phyloP scores from a whole-genome alignment of 768 basidiomycete genomes.

The Mycena venus region DNA sequence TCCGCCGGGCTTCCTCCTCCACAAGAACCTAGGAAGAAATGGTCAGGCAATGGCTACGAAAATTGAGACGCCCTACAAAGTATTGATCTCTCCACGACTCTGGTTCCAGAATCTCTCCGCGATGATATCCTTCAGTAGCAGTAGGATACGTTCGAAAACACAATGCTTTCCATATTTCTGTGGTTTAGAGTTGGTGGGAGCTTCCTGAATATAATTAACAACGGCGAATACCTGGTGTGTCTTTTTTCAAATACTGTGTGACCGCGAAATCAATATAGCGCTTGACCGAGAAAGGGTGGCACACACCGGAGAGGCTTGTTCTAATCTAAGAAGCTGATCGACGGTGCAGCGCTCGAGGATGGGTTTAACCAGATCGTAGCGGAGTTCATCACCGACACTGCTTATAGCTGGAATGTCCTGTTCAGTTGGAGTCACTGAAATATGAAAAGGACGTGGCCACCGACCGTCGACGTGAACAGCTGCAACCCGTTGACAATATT shows the following conservation, averaged over 20 bases:
- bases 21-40: slow-evolving; percentile 60
- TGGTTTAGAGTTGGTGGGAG: slow-evolving; percentile 17
- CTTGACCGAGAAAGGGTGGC: background rate
- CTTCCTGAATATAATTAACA: slow-evolving; percentile 5
- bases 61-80: slow-evolving; percentile 61
- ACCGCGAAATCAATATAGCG: slow-evolving; percentile 2
- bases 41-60: slow-evolving; percentile 23
- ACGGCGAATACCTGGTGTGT: slow-evolving; percentile 63
- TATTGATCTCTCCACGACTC: slow-evolving; percentile 79
- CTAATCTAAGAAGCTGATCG: slow-evolving; percentile 77
- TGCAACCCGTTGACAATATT: slow-evolving; percentile 81
- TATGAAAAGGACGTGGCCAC: slow-evolving; percentile 35
- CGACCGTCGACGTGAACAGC: slow-evolving; percentile 72
- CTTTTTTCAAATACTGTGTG: slow-evolving; percentile 63
- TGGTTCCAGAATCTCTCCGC: slow-evolving; percentile 57
- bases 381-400: slow-evolving; percentile 73
- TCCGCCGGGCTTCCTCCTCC: slow-evolving; percentile 70
- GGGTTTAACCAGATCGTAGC: slow-evolving; percentile 76
- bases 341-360: slow-evolving; percentile 80
- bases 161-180: slow-evolving; percentile 77
- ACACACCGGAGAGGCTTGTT: slow-evolving; percentile 79
- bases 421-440: background rate
- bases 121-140: slow-evolving; percentile 61
- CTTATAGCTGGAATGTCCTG: slow-evolving; percentile 63
- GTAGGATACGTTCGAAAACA: slow-evolving; percentile 74